Base-by-base conservation (phyloP, 2,329 filamentous ascomycete species). In the Neofusicoccum sp. region DNA sequence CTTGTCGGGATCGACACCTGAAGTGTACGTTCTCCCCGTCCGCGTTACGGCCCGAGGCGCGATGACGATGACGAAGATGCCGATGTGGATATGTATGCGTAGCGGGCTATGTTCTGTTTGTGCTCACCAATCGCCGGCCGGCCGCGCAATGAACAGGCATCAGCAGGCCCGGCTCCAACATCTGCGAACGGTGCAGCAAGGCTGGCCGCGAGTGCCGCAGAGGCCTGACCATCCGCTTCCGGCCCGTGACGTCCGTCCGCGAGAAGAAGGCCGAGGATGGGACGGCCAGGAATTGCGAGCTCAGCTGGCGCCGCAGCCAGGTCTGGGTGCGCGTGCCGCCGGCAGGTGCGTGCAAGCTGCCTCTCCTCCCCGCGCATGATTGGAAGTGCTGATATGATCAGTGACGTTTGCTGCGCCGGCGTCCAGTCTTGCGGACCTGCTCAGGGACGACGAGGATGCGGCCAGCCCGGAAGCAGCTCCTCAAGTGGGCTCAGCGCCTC, bases 221-320 rank as follows among this genome's bases (percentile, higher is more conserved):
- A 7, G 61, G 61, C 49, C 12, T 62, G 12, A 62, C 61, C 41
- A 62, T 62, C 44, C 39, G 61, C 3, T 62, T 62, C 43, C 39
- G 61, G 12, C 49, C 61, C 6, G 61, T 62, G 16, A 62, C 61
- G 16, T 47, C 49, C 12, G 61, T 62, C 41, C 61, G 61, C 22
- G 61, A 62, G 31, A 62, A 62, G 39, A 62, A 36, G 12, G 36
- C 49, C 7, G 49, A 34, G 12, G 12, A 11, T 4, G 34, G 16
- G 6, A 43, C 56, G 6, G 52, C 36, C 14, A 45, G 31, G 41
- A 47, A n/a, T 6, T 49, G 36, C 34, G 33, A 56, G 22, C 43
- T 56, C 33, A 56, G 50, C 41, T 62, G 37, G 48, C 48, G 31
- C 6, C 37, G 31, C 4, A 52, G 37, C n/a, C 59, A 62, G 37